Base-by-base conservation (phyloP, 192 early-diverging fungal genomes). In the Dimargaris cristalligena region DNA sequence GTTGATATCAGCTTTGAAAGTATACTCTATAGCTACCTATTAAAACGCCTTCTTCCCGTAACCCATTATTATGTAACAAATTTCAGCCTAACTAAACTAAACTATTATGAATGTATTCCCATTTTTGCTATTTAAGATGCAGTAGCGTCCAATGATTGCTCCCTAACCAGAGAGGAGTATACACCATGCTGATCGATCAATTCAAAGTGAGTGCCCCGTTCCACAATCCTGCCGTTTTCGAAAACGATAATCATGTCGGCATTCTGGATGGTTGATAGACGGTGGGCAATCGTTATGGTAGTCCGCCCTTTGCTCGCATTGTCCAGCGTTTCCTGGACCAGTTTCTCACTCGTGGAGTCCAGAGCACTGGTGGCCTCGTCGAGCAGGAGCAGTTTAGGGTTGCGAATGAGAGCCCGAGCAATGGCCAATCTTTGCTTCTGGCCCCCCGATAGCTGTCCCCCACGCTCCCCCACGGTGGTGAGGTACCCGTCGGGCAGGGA, bases 241-340 rank as follows among this genome's bases (percentile, higher is more conserved):
- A 87, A 69, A 6, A 91, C 89, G 25, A 82, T 58, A 41, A 91
- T 91, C 28, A 63, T 18, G 64, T 90, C 87, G 29, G 84, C 84
- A 60, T 83, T 80, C 67, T 89, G 86, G 60, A 92, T 85, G 20
- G 87, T 92, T 20, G 83, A 79, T 33, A 92, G 71, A 9, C 90
- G 65, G 73, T 90, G 88, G 11, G 84, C 83, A 68, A 83, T 74
- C 30, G 75, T 70, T 44, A 90, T 75, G 0, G 89, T 90, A 0
- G 90, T 91, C 18, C 90, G 66, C 10, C 89, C 90, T 32, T 69
- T 47, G 0, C 80, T 70, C 3, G 75, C 80, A 32, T 32, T 58
- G 61, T 91, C 89, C 51, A 93, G 69, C 4, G 89, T 89, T 32
- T 75, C 72, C 66, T 91, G 89, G 14, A 93, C 90, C 3, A 85